Evolutionary conservation across 495 filamentous ascomycete species (phyloP).

Genomic region (Baudoinia panamericana): DNA sequence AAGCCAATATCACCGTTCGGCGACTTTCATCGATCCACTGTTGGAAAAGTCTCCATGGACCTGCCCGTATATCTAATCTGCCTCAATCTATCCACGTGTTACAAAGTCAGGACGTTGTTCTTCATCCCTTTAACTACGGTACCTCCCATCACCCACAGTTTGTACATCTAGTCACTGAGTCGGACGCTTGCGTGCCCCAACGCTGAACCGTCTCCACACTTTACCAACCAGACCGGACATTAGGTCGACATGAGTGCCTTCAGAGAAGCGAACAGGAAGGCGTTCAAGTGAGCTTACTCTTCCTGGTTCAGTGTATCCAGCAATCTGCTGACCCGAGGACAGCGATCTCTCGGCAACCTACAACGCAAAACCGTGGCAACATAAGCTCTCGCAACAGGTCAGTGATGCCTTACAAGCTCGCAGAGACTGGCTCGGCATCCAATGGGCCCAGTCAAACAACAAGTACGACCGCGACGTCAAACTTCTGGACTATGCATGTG

Average conservation of each 20-base stretch:
- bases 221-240: no score
- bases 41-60: no score
- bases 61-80: no score
- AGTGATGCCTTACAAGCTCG: constrained; percentile 37
- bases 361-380: constrained; percentile 33
- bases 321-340: constrained; percentile 8
- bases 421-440: constrained; percentile 49
- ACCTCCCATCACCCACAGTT: no score
- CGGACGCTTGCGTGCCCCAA: no score
- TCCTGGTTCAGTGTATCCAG: background rate
- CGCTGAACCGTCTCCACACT: no score
- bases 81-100: no score
- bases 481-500: constrained; percentile 66
- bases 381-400: constrained; percentile 25
- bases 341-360: constrained; percentile 38
- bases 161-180: no score
- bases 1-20: no score
- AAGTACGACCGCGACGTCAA: constrained; percentile 35
- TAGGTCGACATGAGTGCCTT: constrained; percentile 24
- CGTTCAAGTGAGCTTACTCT: constrained; percentile 37
- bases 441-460: constrained; percentile 36
- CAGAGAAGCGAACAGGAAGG: constrained; percentile 40
- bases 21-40: no score
- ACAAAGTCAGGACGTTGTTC: no score
- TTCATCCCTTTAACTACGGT: no score